A percentile compares a stretch with the other conserved stretches of the same genome.
phyloP scores from a whole-genome alignment of 139 green algal species.

The Micractinium conductrix region DNA sequence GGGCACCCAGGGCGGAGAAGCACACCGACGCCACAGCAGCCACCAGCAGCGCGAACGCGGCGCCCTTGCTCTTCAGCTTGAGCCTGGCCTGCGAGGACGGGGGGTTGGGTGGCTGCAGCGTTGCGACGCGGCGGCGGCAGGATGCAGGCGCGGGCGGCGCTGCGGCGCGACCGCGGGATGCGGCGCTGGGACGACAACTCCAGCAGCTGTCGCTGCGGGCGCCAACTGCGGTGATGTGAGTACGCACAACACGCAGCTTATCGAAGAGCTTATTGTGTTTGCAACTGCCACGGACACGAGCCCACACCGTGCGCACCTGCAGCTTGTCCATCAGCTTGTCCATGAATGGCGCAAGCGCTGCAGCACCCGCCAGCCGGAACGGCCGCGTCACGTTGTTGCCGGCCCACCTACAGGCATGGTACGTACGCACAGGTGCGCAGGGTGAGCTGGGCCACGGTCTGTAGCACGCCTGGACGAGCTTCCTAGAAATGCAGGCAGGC shows the following conservation, averaged over 20 bases:
- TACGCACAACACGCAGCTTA: too few relatives aligned
- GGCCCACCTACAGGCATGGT: constrained; percentile 25
- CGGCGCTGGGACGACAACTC: too few relatives aligned
- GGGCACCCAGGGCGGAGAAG: constrained; percentile 35
- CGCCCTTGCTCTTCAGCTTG: constrained; percentile 30
- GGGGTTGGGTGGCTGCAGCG: too few relatives aligned
- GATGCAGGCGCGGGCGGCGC: too few relatives aligned
- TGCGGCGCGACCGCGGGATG: too few relatives aligned
- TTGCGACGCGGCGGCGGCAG: too few relatives aligned
- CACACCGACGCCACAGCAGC: constrained; percentile 23
- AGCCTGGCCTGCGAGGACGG: background rate
- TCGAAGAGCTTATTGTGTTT: too few relatives aligned
- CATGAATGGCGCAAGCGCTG: constrained; percentile 46
- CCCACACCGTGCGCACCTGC: background rate
- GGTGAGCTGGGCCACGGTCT: background rate
- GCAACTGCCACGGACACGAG: too few relatives aligned
- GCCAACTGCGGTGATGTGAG: too few relatives aligned
- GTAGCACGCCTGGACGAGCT: too few relatives aligned
- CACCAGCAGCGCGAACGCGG: constrained; percentile 39
- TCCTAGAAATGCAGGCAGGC: too few relatives aligned
- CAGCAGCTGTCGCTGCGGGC: too few relatives aligned
- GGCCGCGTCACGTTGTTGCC: constrained; percentile 56
- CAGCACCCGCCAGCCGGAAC: constrained; percentile 47
- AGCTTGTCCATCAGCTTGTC: constrained; percentile 45
- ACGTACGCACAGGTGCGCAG: background rate